Percentiles rank a stretch among this genome's conserved stretches.
These are phyloP conservation scores for Aspergillus chevalieri DNA, from an alignment of 2,329 filamentous ascomycete species.

Conservation along the genomic window DNA sequence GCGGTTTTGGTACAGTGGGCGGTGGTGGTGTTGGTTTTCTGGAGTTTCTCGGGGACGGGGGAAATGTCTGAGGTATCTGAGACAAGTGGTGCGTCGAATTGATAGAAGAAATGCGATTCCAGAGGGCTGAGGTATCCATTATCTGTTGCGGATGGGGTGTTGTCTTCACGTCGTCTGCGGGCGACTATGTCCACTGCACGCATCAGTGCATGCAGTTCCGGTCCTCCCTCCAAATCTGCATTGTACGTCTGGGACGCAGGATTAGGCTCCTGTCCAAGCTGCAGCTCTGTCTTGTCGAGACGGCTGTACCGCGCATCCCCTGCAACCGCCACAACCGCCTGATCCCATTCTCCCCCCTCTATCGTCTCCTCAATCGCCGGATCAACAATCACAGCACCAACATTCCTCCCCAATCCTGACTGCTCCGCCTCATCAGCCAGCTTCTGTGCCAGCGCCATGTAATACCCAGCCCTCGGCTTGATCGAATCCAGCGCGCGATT, in stretches of 20 bases:
- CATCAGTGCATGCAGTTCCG: conserved; percentile 44
- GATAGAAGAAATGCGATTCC: conserved; percentile 42
- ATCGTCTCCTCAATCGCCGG: conserved; percentile 28
- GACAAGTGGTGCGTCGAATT: conserved; percentile 32
- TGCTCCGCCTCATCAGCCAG: conserved; percentile 34
- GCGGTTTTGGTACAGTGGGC: conserved; percentile 9
- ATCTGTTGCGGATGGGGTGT: conserved; percentile 9
- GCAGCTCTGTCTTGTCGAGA: conserved; percentile 17
- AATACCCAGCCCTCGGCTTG: conserved; percentile 31
- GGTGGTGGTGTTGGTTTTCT: conserved; percentile 11
- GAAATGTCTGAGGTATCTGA: conserved; percentile 26
- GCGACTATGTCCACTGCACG: conserved; percentile 39
- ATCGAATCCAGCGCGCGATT: conserved; percentile 29
- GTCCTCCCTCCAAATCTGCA: conserved; percentile 36
- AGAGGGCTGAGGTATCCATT: conserved; percentile 18
- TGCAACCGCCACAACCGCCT: conserved; percentile 38
- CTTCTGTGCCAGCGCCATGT: conserved; percentile 33
- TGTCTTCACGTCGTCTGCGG: conserved; percentile 31
- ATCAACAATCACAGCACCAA: conserved; percentile 43
- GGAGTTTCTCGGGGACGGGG: conserved; percentile 11
- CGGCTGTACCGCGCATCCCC: conserved; percentile 39
- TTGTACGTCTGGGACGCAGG: conserved; percentile 20
- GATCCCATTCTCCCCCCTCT: conserved; percentile 21
- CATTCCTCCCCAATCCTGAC: conserved; percentile 31
- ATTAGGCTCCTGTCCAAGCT: conserved; percentile 16